These are phyloP conservation scores for Penicillium verrucosum DNA, from an alignment of 2,329 filamentous ascomycete genomes.

Conservation along the genomic window DNA sequence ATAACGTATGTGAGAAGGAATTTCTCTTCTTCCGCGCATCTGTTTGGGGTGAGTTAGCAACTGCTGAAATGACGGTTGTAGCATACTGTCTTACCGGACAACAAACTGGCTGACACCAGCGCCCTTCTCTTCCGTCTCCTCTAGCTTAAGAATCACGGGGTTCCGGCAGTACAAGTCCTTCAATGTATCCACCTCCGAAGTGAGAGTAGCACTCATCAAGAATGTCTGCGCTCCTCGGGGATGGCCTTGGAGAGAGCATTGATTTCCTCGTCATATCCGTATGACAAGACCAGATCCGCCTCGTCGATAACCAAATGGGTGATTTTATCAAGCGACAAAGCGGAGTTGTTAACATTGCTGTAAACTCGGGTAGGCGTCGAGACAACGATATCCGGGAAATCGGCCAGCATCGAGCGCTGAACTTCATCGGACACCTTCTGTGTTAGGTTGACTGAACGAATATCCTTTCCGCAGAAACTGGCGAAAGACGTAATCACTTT, in stretches of 20 bases:
- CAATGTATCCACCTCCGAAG: conserved; percentile 78
- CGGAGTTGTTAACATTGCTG: conserved; percentile 69
- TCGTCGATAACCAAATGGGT: conserved; percentile 86
- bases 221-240: conserved; percentile 81
- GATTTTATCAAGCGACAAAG: conserved; percentile 68
- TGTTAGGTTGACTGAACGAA: conserved; percentile 80
- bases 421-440: conserved; percentile 88
- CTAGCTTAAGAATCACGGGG: conserved; percentile 75
- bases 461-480: conserved; percentile 77
- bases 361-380: conserved; percentile 84
- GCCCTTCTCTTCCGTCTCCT: conserved; percentile 74
- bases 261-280: conserved; percentile 90
- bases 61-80: conserved; percentile 12
- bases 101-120: conserved; percentile 81
- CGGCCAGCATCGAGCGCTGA: conserved; percentile 79
- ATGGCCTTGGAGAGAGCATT: conserved; percentile 72
- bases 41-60: conserved; percentile 30
- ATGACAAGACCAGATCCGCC: conserved; percentile 87
- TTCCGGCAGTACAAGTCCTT: conserved; percentile 81
- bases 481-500: conserved; percentile 74
- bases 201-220: conserved; percentile 90
- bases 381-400: conserved; percentile 82
- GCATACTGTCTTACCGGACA: conserved; percentile 58
- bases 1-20: conserved; percentile 91
- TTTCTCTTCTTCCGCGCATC: conserved; percentile 94